Base-by-base conservation (phyloP, 176 grass and related monocot genomes). In the Paspalum notatum region DNA sequence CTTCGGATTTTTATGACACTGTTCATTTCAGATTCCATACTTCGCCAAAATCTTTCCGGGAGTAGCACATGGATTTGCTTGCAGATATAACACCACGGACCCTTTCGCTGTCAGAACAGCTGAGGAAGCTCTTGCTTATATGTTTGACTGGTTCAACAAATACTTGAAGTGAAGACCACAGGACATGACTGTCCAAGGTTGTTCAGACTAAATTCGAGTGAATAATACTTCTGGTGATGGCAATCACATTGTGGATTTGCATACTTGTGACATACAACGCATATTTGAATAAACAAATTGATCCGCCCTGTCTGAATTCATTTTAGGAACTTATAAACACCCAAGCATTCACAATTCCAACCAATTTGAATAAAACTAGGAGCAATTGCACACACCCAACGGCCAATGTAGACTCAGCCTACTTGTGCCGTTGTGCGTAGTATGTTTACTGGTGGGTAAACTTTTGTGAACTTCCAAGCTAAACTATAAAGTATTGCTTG, bases 121-220 rank as follows among this genome's bases (percentile, higher is more conserved):
- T 5, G 55, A 82, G 18, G 22, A 82, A 39, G 79, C 79, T 24
- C 79, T 87, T 21, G 79, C 64, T 21, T 71, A 62, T 4, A 87
- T 87, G 85, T 55, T 87, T 8, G 38, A 76, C 24, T 87, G 79
- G 85, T 87, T 87, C 18, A 7, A 46, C 21, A 87, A 71, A 71
- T 70, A 76, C 72, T 13, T 87, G 64, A 82, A 87, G 42, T 87
- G 46, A 82, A 20, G 37, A 62, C 26, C 18, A 12, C 17, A 17
- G 21, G 18, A 25, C 37, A 61, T 15, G 14, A 16, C 1, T 41
- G 16, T 45, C 1, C n/a, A 38, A 14, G 20, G 14, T 39, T 72
- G 12, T 72, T 50, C 73, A 2, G 16, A 68, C 17, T 45, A 15
- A 70, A 62, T 12, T 59, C 49, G 66, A 41, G 18, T 51, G 52